Evolutionary conservation across 371 early-diverging fungal genomes (phyloP).

Genomic region (Syncephalastrum sp.): DNA sequence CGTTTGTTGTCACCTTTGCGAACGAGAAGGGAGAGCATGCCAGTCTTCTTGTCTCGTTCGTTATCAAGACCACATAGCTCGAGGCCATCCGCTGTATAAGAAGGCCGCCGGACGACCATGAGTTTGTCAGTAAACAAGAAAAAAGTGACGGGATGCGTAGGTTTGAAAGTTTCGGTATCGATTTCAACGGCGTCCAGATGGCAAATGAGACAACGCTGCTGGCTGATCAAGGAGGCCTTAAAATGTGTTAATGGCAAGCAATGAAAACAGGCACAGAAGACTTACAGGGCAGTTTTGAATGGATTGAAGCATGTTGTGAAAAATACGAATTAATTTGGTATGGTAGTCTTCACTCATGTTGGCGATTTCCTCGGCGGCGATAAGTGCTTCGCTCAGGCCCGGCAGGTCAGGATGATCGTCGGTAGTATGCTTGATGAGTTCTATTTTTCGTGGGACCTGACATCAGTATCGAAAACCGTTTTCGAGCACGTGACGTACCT

Average conservation of each 20-base stretch:
- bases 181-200: slow-evolving; percentile 44
- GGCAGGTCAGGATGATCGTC: slow-evolving; percentile 31
- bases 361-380: slow-evolving; percentile 36
- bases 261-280: not conserved
- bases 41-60: slow-evolving; percentile 12
- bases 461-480: not conserved
- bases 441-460: slow-evolving; percentile 6
- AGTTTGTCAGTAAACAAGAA: slow-evolving; percentile 45
- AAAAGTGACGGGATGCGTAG: slow-evolving; percentile 36
- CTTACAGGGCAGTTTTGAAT: slow-evolving; percentile 45
- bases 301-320: slow-evolving; percentile 36
- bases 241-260: not conserved
- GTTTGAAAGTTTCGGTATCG: slow-evolving; percentile 22
- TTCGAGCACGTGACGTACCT: slow-evolving; percentile 14
- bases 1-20: slow-evolving; percentile 14
- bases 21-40: slow-evolving; percentile 10
- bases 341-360: slow-evolving; percentile 44
- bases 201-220: slow-evolving; percentile 34
- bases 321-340: slow-evolving; percentile 43
- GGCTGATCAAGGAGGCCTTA: slow-evolving; percentile 45
- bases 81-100: slow-evolving; percentile 21
- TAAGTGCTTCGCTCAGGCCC: slow-evolving; percentile 27
- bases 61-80: slow-evolving; percentile 26
- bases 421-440: slow-evolving; percentile 34
- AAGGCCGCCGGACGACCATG: slow-evolving; percentile 41